A percentile compares a stretch with the other conserved stretches of the same genome.
Evolutionary conservation across 106 monocot genomes (phyloP).

Genomic region (Apostasia shenzhenica): DNA sequence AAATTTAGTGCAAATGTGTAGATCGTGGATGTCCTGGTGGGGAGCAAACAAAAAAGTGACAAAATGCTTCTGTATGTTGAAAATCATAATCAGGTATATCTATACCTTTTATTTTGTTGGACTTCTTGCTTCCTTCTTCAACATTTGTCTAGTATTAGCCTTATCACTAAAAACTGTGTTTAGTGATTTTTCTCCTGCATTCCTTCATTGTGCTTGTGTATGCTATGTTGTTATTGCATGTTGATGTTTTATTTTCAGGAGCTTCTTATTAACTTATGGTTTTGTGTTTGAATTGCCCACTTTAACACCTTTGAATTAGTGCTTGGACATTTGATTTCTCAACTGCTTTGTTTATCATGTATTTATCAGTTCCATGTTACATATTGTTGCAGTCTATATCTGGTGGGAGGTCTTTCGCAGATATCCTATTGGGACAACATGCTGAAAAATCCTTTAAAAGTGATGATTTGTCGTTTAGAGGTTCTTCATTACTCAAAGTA

Average conservation of each 20-base stretch:
- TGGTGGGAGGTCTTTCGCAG: constrained; percentile 86
- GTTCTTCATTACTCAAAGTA: constrained; percentile 68
- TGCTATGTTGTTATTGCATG: neutral
- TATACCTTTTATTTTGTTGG: constrained; percentile 2
- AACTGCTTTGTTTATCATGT: neutral
- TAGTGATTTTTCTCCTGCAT: neutral
- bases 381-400: constrained; percentile 73
- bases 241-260: neutral
- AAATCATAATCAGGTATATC: constrained; percentile 82
- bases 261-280: neutral
- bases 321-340: neutral
- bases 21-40: constrained; percentile 64
- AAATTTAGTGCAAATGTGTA: constrained; percentile 13
- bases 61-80: constrained; percentile 84
- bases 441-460: constrained; percentile 7
- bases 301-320: neutral
- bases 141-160: neutral
- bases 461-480: constrained; percentile 33
- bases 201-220: neutral
- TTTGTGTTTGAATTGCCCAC: too few relatives aligned
- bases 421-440: constrained; percentile 47
- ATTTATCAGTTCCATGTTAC: constrained; percentile 1
- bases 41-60: constrained; percentile 28
- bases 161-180: neutral
- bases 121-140: neutral